Evolutionary conservation across 805 yeast species (phyloP), one percentile per base, ranked within the genome.

Genomic region (Saturnispora serradocipensis): DNA sequence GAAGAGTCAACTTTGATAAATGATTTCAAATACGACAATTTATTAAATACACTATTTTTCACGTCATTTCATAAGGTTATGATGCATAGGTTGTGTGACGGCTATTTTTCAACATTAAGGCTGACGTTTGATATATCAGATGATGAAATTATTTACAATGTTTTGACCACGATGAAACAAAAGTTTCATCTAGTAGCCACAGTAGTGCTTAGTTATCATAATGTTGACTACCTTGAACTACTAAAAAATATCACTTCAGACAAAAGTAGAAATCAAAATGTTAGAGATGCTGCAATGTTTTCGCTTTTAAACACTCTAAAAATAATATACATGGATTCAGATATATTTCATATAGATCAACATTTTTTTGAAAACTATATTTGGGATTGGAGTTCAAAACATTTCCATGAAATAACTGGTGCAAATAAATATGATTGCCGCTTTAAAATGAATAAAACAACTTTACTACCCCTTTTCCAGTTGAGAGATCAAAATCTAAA

Each of bases 401-500:
- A 46, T 30, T 27, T 38, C 2, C 49, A 38, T 46, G 39, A 59
- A 53, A 54, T 51, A 54, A 43, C 48, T 58, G 59, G 60, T 56
- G 58, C 53, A 57, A 62, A 45, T 7, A 56, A 56, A 5, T 43
- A 45, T n/a, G 51, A 54, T 3, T 53, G 39, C 46, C 27, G 20
- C 2, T 54, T 43, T 38, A 40, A 53, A 6, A 52, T 62, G 30
- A 60, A 48, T 10, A 53, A 52, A 16, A 46, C 49, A 15, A 58
- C 66, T 7, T 52, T 66, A 35, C 48, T 54, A 30, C 58, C 63
- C 5, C 15, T 67, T 13, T 66, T 65, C 52, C 70, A 67, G 48
- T 40, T 66, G 6, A 52, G 66, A 32, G 67, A 67, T 51, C 70
- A 67, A 32, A 66, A 65, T 46, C 50, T 62, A 5, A 60, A 64